Evolutionary conservation across 2,329 filamentous ascomycete species (phyloP), one percentile per base, ranked within the genome.

Genomic region (Apiospora pterosperma): DNA sequence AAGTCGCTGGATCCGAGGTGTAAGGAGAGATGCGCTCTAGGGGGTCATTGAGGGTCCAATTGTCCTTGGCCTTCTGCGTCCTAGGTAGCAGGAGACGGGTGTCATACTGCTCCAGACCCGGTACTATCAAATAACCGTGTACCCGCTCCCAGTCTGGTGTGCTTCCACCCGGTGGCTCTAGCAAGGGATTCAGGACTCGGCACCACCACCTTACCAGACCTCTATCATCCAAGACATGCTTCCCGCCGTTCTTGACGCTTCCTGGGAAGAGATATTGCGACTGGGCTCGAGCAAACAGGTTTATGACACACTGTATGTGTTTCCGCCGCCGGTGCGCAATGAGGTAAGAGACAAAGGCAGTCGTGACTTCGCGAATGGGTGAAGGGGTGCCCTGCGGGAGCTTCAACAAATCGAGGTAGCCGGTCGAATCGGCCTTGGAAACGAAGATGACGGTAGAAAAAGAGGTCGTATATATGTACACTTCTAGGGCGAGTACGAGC

Each of bases 201-300:
- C 93, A 97, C 96, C 96, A 99, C 96, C 96, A 99, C 72, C 90
- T 92, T 23, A 99, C 92, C 62, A 99, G 81, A 0, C 92, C 92
- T 36, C 93, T 85, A 72, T 99, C 96, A 71, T 97, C 93, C 10
- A 98, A 81, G 0, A 99, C 90, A 79, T 99, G 96, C 75, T 99
- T 99, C 2, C 87, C 86, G 21, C 79, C 77, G 75, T 97, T 95
- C 66, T 97, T 90, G 42, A 93, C 88, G 73, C 95, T 98, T 0
- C 93, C 93, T 0, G 96, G 94, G 74, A 98, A 99, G 16, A 99
- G 85, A 71, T 99, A 99, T 74, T 98, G 96, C 62, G 90, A 89
- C 75, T 98, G 96, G 0, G 96, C 89, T 66, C 96, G 86, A 0
- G 96, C 96, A 75, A 99, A 99, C 4, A 99, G 84, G 63, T 93